Conservation (phyloP, 75 land plant genomes). For the Adiantum capillusveneris region DNA sequence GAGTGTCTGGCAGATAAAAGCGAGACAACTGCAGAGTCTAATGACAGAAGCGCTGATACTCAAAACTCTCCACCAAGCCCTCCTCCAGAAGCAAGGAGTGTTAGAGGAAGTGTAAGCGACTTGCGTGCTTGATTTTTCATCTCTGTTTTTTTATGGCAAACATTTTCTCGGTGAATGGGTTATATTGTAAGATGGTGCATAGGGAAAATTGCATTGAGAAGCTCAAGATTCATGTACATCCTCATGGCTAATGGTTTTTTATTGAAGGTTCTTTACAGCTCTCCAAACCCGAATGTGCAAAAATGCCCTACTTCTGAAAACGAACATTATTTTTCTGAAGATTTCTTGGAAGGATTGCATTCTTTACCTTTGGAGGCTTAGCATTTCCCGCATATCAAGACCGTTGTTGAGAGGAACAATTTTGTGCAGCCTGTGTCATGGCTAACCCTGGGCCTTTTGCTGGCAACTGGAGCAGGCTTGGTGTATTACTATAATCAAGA, state of each 20-base stretch:
- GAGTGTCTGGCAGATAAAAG: too few species aligned
- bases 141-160: too few species aligned
- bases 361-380: neutral
- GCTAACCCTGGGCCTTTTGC: constrained; percentile 69
- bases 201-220: too few species aligned
- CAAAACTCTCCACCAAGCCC: neutral
- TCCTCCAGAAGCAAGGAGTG: constrained; percentile 1
- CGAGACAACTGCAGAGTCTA: too few species aligned
- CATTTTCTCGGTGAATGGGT: too few species aligned
- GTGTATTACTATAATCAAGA: constrained; percentile 63
- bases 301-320: neutral
- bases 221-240: too few species aligned
- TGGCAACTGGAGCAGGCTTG: constrained; percentile 70
- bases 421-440: constrained; percentile 89
- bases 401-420: neutral
- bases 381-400: neutral
- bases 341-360: too few species aligned
- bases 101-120: constrained; percentile 6
- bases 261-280: neutral
- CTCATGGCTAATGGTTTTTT: too few species aligned
- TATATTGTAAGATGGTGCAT: too few species aligned
- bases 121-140: neutral
- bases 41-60: too few species aligned
- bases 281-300: neutral
- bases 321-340: too few species aligned